Percentiles rank a stretch among this genome's conserved stretches.
Evolutionary conservation across 129 eudicot genomes (phyloP).

Genomic region (Solidago caesia): DNA sequence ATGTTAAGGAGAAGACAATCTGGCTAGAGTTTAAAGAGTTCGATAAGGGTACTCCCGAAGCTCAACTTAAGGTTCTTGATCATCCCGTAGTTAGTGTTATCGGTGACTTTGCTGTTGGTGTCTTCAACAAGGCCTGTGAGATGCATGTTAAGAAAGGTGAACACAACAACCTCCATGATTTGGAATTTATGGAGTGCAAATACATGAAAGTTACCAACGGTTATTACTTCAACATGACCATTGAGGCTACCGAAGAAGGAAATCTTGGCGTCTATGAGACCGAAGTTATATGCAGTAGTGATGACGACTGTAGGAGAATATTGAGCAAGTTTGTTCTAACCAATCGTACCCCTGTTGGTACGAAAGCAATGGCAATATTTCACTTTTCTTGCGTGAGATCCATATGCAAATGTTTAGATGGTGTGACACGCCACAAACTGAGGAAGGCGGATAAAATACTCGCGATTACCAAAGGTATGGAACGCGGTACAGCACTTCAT

Average conservation of each 20-base stretch:
- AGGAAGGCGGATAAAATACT: background rate
- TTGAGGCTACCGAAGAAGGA: constrained; percentile 1
- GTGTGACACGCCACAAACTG: background rate
- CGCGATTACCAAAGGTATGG: too few species aligned
- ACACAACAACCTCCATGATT: constrained; percentile 3
- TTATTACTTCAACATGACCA: background rate
- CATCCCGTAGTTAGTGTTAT: too few species aligned
- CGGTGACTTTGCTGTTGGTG: too few species aligned
- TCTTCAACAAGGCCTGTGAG: too few species aligned
- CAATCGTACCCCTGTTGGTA: background rate
- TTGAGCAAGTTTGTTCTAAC: background rate
- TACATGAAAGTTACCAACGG: background rate
- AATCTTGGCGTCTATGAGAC: background rate
- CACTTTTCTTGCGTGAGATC: background rate
- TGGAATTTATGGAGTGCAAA: constrained; percentile 7
- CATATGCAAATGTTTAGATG: background rate
- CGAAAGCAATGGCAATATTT: background rate
- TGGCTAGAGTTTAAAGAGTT: too few species aligned
- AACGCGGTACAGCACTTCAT: too few species aligned
- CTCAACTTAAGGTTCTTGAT: too few species aligned
- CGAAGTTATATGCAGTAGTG: background rate
- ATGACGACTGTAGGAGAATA: background rate
- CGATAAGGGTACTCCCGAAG: too few species aligned
- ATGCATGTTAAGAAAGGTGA: background rate
- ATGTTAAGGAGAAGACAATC: too few species aligned